Conservation (phyloP, 441 rosid genomes). For the Syzygium malaccense region DNA sequence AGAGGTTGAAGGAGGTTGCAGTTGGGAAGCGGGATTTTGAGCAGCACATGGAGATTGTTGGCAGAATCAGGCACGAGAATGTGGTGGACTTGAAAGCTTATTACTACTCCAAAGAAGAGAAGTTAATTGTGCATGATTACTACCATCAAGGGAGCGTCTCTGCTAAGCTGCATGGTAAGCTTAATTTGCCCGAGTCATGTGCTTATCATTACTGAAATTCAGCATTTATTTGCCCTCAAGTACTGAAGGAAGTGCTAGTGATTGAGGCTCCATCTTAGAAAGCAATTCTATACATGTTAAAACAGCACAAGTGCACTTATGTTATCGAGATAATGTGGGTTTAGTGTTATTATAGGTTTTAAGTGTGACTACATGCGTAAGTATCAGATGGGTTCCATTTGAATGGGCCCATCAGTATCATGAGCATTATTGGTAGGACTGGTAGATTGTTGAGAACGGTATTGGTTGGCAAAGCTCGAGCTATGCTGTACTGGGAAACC, state of each 20-base stretch:
- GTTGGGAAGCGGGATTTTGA: not conserved
- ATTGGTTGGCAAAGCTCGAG: not conserved
- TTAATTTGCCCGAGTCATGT: not conserved
- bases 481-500: not conserved
- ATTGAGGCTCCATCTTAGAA: not conserved
- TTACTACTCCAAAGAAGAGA: constrained; percentile 7
- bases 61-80: constrained; percentile 2
- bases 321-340: not conserved
- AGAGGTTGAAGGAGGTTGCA: constrained; percentile 5
- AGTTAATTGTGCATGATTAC: constrained; percentile 3
- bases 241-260: not conserved
- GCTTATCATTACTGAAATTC: not conserved
- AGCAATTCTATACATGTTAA: not conserved
- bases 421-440: not conserved
- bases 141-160: constrained; percentile 5
- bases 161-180: constrained; percentile 1
- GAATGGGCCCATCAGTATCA: not conserved
- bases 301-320: not conserved
- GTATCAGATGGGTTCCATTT: not conserved
- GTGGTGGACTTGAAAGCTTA: constrained; percentile 4
- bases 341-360: not conserved
- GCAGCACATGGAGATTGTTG: constrained; percentile 8
- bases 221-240: not conserved
- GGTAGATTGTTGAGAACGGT: not conserved
- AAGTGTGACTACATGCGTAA: not conserved